These are phyloP conservation scores for Asclepias syriaca DNA, from an alignment of 257 asterid genomes.

Conservation along the genomic window DNA sequence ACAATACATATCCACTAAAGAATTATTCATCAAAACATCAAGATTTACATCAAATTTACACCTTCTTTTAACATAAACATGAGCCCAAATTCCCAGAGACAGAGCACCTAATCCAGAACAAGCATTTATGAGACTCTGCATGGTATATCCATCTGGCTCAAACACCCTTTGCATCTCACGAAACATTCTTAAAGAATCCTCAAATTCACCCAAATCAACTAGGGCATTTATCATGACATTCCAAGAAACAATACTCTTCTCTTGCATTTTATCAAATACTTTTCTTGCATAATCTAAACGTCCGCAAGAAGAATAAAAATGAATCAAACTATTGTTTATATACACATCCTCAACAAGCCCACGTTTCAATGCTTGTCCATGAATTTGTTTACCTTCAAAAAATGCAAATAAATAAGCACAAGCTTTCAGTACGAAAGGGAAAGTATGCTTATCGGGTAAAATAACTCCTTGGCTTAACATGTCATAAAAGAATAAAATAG, in stretches of 20 bases:
- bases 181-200: conserved; percentile 46
- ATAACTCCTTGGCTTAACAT: conserved; percentile 33
- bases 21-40: conserved; percentile 47
- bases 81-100: conserved; percentile 70
- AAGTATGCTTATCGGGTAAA: conserved; percentile 71
- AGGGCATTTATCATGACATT: conserved; percentile 62
- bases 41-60: conserved; percentile 23
- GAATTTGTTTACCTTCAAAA: conserved; percentile 59
- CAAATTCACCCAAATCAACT: conserved; percentile 61
- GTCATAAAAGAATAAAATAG: conserved; percentile 37
- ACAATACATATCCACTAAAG: conserved; percentile 70
- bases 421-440: conserved; percentile 66
- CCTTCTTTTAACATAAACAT: conserved; percentile 46
- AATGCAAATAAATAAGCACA: conserved; percentile 58
- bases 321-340: conserved; percentile 68
- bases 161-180: conserved; percentile 41
- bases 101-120: conserved; percentile 71
- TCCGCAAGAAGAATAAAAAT: conserved; percentile 75
- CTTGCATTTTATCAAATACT: conserved; percentile 68
- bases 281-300: conserved; percentile 34
- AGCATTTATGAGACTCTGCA: conserved; percentile 70
- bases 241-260: conserved; percentile 70
- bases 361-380: conserved; percentile 52
- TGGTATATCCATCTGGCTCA: conserved; percentile 69
- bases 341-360: conserved; percentile 62